Base-by-base conservation (phyloP, 177 flowering plant genomes). In the Vitis hybrid region DNA sequence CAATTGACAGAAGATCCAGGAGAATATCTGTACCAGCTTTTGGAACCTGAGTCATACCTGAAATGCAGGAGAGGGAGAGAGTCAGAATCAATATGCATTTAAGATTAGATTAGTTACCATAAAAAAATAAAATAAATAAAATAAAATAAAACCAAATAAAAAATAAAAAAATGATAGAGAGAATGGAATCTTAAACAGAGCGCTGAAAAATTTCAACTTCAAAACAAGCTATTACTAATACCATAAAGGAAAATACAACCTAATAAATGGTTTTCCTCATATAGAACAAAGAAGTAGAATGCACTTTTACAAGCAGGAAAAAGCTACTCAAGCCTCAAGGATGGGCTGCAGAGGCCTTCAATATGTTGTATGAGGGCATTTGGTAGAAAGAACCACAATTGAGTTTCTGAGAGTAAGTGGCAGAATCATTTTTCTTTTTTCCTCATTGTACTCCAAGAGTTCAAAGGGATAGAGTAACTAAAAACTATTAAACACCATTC, bases 1-100 rank as follows among this genome's bases (percentile, higher is more conserved):
- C 99, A 69, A 91, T 87, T 62, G 96, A 93, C 76, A 94, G 80
- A 56, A 94, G 90, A 82, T 93, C 97, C 73, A 94, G 73, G 4
- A 94, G 86, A 75, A 77, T 84, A 85, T 94, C 96, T 18, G 93
- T 83, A 35, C 94, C 92, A 76, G 77, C 79, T 80, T 85, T 81
- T 67, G 86, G 82, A 73, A 83, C 76, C 80, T 79, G 86, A 79
- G 75, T 76, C 54, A 75, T 69, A 71, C 88, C 94, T 94, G 68
- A 15, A 75, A 55, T 51, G 40, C 11, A 35, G 24, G 13, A 55
- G 30, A 52, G 35, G 35, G 55, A 46, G 62, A 30, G 15, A 56
- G 18, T 7, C 52, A 55, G 9, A 27, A 59, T 19, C 11, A 56
- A 62, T 24, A 66, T 60, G 3, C 18, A 64, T 49, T 62, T 46